Conservation (phyloP, 225 moss, liverwort and hornwort genomes). For the Takakia lepidozioides region DNA sequence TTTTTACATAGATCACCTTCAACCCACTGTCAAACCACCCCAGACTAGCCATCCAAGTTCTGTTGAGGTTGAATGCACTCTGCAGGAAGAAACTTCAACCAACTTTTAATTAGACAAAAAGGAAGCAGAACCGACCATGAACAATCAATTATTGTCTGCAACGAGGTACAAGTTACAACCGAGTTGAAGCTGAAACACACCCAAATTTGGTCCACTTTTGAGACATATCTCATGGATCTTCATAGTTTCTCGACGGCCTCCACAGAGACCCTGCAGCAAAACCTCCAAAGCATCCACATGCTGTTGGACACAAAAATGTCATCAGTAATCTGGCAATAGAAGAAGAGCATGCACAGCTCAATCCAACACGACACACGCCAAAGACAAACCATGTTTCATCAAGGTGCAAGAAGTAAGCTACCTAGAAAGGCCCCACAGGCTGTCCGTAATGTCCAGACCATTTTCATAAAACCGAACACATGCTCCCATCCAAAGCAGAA, state of each 20-base stretch:
- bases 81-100: too few relatives aligned
- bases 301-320: slow-evolving; percentile 15
- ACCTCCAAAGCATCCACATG: slow-evolving; percentile 83
- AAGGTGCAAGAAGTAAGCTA: background rate
- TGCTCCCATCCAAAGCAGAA: background rate
- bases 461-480: background rate
- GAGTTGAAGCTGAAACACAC: slow-evolving; percentile 14
- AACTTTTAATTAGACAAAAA: too few relatives aligned
- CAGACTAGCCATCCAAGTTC: too few relatives aligned
- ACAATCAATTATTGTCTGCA: too few relatives aligned
- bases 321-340: background rate
- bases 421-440: too few relatives aligned
- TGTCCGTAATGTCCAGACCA: background rate
- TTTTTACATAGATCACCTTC: too few relatives aligned
- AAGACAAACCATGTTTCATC: background rate
- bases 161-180: too few relatives aligned
- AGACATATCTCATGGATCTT: slow-evolving; percentile 75
- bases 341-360: background rate
- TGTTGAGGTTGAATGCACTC: too few relatives aligned
- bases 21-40: too few relatives aligned
- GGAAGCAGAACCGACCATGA: too few relatives aligned
- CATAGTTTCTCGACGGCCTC: slow-evolving; percentile 69
- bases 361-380: background rate
- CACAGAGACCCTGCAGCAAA: slow-evolving; percentile 78
- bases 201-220: slow-evolving; percentile 78